Conservation (phyloP, 2,329 filamentous ascomycete genomes). For the Penicillium sp. region DNA sequence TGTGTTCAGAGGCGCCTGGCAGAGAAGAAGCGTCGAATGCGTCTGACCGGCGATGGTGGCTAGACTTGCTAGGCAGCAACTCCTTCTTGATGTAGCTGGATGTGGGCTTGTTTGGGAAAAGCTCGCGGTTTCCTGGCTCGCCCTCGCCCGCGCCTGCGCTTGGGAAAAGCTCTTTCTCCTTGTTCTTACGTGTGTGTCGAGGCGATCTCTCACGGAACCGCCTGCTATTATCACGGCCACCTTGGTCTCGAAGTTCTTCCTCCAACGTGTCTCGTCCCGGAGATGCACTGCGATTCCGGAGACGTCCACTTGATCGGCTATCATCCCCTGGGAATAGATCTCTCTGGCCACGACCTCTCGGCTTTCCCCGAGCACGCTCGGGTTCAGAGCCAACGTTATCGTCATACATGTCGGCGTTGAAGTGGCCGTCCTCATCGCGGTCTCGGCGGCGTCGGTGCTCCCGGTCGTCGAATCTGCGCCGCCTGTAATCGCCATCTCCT, state of each 20-base stretch:
- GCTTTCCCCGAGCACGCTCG: conserved; percentile 28
- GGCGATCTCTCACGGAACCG: conserved; percentile 46
- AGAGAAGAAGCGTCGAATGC: conserved; percentile 49
- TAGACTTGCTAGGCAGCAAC: conserved; percentile 55
- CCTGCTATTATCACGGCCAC: conserved; percentile 37
- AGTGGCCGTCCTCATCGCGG: conserved; percentile 55
- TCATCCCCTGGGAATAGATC: conserved; percentile 42
- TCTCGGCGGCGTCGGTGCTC: conserved; percentile 46
- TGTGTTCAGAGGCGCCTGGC: conserved; percentile 31
- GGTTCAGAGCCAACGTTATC: conserved; percentile 49
- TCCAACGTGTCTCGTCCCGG: conserved; percentile 54
- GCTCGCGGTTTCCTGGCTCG: conserved; percentile 44
- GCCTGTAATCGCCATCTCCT: conserved; percentile 43
- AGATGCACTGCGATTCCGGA: conserved; percentile 60
- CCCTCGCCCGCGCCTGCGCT: conserved; percentile 21
- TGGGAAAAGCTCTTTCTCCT: conserved; percentile 61
- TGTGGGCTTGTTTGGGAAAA: conserved; percentile 45
- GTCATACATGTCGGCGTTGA: conserved; percentile 79
- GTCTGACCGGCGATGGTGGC: conserved; percentile 49
- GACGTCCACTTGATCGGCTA: conserved; percentile 42
- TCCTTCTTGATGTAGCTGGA: conserved; percentile 53
- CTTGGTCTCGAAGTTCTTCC: conserved; percentile 34
- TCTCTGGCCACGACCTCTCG: conserved; percentile 29
- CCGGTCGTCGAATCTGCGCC: conserved; percentile 61
- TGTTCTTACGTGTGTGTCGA: conserved; percentile 35